Conservation (phyloP, 805 yeast genomes). For the Starmera dryadoides region DNA sequence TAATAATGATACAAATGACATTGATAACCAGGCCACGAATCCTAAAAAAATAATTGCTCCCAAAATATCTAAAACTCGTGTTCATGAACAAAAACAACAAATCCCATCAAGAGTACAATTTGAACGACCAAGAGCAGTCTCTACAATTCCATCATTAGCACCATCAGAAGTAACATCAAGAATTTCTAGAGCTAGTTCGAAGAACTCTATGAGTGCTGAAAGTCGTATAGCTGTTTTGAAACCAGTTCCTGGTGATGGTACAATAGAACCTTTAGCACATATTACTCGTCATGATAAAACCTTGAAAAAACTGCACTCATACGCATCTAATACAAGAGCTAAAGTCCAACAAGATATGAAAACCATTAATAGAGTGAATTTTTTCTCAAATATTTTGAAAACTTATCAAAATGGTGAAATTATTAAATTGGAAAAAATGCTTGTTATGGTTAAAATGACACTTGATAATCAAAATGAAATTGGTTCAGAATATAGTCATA, state of each 20-base stretch:
- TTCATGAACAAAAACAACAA: too few species aligned
- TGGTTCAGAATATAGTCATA: constrained; percentile 8
- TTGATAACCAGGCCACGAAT: too few species aligned
- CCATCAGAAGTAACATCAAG: too few species aligned
- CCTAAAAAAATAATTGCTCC: too few species aligned
- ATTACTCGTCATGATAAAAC: background rate
- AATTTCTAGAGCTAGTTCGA: too few species aligned
- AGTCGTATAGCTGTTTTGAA: background rate
- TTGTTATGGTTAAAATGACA: constrained; percentile 50
- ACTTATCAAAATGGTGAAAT: constrained; percentile 49
- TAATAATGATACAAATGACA: too few species aligned
- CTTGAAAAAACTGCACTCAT: constrained; percentile 10
- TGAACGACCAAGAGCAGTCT: too few species aligned
- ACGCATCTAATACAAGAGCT: constrained; percentile 17
- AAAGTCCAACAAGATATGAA: constrained; percentile 7
- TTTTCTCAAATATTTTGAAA: constrained; percentile 22
- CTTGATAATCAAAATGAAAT: constrained; percentile 11
- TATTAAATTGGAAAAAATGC: constrained; percentile 57
- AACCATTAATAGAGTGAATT: constrained; percentile 10
- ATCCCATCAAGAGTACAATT: too few species aligned
- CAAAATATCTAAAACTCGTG: too few species aligned
- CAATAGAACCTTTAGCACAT: too few species aligned
- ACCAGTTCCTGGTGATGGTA: background rate
- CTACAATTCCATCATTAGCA: too few species aligned
- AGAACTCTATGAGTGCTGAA: too few species aligned